Conservation (phyloP, 2,329 filamentous ascomycete genomes). For the Lecanosticta acicola region DNA sequence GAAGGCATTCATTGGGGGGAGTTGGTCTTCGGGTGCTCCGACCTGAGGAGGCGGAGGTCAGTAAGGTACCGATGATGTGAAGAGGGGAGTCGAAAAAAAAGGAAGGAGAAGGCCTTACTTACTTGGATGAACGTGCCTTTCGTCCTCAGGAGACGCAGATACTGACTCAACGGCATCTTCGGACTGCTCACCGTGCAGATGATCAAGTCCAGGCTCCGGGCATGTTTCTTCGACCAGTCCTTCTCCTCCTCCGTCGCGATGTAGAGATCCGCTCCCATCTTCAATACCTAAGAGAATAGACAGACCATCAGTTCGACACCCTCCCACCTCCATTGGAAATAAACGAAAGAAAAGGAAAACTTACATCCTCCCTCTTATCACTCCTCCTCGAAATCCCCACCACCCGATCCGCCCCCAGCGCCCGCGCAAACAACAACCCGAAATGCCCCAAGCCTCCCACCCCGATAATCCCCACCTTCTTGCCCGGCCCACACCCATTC, state of each 20-base stretch:
- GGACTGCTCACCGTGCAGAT: conserved; percentile 53
- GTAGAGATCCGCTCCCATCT: conserved; percentile 56
- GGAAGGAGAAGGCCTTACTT: conserved; percentile 33
- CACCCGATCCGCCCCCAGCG: conserved; percentile 61
- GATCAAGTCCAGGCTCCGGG: conserved; percentile 52
- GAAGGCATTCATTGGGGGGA: conserved; percentile 52
- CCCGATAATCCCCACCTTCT: conserved; percentile 65
- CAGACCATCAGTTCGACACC: no score
- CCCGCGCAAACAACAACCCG: conserved; percentile 64
- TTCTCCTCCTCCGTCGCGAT: conserved; percentile 54
- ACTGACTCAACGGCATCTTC: conserved; percentile 58
- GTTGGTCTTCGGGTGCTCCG: conserved; percentile 50
- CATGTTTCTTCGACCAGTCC: conserved; percentile 55
- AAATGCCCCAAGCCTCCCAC: conserved; percentile 66
- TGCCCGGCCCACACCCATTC: conserved; percentile 63
- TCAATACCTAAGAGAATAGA: no score
- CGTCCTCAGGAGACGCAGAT: conserved; percentile 55
- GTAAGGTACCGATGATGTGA: no score
- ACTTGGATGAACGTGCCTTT: conserved; percentile 61
- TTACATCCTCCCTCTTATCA: conserved; percentile 54
- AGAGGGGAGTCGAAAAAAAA: no score
- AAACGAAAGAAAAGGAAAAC: no score
- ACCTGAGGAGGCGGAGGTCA: no score
- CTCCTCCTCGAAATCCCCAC: conserved; percentile 59
- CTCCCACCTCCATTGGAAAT: no score